A percentile compares a stretch with the other conserved stretches of the same genome.
Evolutionary conservation across 352 stramenopile species (phyloP).

Genomic region (Phytopythium sindhum): DNA sequence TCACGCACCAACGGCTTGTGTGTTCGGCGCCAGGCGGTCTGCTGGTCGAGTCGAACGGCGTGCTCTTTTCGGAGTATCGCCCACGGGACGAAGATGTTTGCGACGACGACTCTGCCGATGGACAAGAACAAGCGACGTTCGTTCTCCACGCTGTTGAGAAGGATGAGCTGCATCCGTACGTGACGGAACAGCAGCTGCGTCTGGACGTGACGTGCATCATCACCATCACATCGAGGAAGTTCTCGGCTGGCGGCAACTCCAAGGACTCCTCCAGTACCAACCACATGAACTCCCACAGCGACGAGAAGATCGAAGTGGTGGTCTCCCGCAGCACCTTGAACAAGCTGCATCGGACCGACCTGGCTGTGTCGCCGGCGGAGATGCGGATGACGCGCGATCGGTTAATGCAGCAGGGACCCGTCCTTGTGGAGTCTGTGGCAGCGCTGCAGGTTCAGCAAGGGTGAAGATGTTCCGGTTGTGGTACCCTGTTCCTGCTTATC

Average conservation of each 20-base stretch:
- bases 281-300: not conserved
- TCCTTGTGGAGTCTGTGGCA: conserved; percentile 21
- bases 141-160: conserved; percentile 30
- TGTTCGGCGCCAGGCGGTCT: conserved; percentile 19
- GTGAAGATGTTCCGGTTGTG: not conserved
- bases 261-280: conserved; percentile 11
- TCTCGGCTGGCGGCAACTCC: conserved; percentile 7
- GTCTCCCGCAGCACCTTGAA: conserved; percentile 32
- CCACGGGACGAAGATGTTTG: conserved; percentile 10
- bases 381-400: conserved; percentile 27
- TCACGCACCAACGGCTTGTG: conserved; percentile 24
- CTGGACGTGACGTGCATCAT: conserved; percentile 32
- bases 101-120: conserved; percentile 16
- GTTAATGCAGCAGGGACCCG: conserved; percentile 18
- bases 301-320: conserved; percentile 27
- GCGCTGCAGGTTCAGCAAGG: conserved; percentile 9
- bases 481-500: not conserved
- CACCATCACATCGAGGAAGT: conserved; percentile 18
- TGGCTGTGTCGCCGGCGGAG: conserved; percentile 20
- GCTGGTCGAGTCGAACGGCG: conserved; percentile 29
- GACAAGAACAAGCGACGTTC: conserved; percentile 19
- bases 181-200: conserved; percentile 19
- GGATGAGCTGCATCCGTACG: conserved; percentile 31
- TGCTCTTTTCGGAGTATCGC: conserved; percentile 23
- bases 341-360: conserved; percentile 24